phyloP scores from a whole-genome alignment of 2,329 filamentous ascomycete genomes.

The Fusarium guadeloupense region DNA sequence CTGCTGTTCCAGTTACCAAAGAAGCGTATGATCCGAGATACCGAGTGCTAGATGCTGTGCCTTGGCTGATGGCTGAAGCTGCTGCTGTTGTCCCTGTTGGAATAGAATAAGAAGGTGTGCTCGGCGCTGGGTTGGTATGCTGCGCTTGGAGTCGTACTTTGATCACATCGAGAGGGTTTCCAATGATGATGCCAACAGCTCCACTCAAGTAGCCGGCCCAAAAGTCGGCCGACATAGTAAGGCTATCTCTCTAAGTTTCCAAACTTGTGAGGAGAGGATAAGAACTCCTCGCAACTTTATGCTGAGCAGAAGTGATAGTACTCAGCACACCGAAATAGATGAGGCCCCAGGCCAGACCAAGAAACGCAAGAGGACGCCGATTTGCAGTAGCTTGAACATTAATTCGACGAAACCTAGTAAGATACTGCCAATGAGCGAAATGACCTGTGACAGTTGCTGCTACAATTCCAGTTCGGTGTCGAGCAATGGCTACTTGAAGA shows the following conservation, averaged over 20 bases:
- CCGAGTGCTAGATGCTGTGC: conserved; percentile 13
- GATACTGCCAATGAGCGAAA: conserved; percentile 42
- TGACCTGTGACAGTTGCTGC: conserved; percentile 39
- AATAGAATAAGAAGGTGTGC: conserved; percentile 18
- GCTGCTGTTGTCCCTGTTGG: conserved; percentile 5
- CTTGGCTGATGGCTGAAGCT: conserved; percentile 12
- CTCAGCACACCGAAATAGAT: conserved; percentile 40
- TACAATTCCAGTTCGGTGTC: conserved; percentile 38
- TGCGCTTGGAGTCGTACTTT: conserved; percentile 74
- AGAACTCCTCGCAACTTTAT: conserved; percentile 22
- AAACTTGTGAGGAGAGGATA: conserved; percentile 13
- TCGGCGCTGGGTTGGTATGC: conserved; percentile 11
- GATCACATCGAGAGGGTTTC: conserved; percentile 81
- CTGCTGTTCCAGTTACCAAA: conserved; percentile 74
- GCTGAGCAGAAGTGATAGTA: conserved; percentile 37
- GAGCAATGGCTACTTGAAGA: conserved; percentile 38
- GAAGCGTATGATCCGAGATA: conserved; percentile 46
- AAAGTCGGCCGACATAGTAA: conserved; percentile 85
- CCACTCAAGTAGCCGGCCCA: conserved; percentile 93
- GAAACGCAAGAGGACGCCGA: conserved; percentile 32
- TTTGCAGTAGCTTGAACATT: conserved; percentile 28
- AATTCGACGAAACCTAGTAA: conserved; percentile 33
- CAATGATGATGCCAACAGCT: conserved; percentile 84
- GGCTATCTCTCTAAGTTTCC: conserved; percentile 7
- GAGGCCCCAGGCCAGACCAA: conserved; percentile 38